Evolutionary conservation across 2,329 filamentous ascomycete species (phyloP).

Genomic region (Ophiostoma montium): DNA sequence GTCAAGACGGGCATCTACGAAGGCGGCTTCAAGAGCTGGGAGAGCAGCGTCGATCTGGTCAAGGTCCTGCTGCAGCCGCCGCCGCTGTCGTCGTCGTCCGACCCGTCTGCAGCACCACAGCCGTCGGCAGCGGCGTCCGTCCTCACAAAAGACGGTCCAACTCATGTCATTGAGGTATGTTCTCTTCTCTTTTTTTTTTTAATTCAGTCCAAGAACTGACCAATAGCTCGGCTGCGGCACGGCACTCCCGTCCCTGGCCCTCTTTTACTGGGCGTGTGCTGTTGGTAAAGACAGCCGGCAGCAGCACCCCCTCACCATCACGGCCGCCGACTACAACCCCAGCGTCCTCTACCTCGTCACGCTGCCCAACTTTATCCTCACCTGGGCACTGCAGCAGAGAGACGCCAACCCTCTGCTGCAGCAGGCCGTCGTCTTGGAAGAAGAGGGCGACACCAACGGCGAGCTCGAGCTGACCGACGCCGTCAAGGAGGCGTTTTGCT

Average conservation of each 20-base stretch:
- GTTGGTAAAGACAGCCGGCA: no score
- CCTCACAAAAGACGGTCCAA: constrained; percentile 20
- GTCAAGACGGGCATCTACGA: constrained; percentile 74
- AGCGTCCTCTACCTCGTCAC: constrained; percentile 66
- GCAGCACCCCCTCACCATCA: constrained; percentile 36
- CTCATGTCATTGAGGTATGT: constrained; percentile 39
- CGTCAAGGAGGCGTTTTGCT: constrained; percentile 43
- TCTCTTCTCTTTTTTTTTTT: neutral
- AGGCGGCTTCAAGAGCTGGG: constrained; percentile 82
- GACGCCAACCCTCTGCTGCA: constrained; percentile 21
- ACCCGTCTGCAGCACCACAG: constrained; percentile 10
- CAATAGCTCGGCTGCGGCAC: constrained; percentile 62
- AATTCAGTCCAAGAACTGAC: neutral
- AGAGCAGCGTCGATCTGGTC: constrained; percentile 69
- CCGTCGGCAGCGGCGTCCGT: constrained; percentile 6
- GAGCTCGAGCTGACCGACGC: constrained; percentile 51
- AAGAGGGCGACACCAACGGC: constrained; percentile 43
- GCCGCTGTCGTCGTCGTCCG: constrained; percentile 29
- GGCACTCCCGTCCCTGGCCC: constrained; percentile 55
- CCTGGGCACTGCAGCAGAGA: constrained; percentile 42
- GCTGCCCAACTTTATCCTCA: constrained; percentile 61
- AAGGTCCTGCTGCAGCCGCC: constrained; percentile 42
- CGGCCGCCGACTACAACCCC: constrained; percentile 67
- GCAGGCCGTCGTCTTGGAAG: constrained; percentile 34
- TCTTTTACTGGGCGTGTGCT: constrained; percentile 46